Base-by-base conservation (phyloP, 2,329 filamentous ascomycete species). In the Colletotrichum euphorbiae region DNA sequence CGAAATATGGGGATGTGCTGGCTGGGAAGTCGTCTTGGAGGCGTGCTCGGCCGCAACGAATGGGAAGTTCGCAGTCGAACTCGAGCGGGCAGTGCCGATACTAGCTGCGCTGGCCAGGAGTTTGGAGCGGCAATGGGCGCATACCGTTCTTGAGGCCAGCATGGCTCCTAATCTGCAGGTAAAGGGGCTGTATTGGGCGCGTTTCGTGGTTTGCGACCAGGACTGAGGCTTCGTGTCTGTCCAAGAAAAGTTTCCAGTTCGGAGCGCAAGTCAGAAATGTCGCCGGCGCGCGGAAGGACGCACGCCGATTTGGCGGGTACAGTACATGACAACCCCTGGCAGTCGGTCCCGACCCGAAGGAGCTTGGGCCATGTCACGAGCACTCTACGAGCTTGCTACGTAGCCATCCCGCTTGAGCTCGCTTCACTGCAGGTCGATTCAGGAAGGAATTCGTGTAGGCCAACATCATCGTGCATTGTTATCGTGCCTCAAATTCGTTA, bases 91-190 rank as follows among this genome's bases (percentile, higher is more conserved):
- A 9, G 46, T 28, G n/a, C 46, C 36, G 46, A 54, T 19, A 12
- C 40, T 50, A 15, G 58, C 42, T 24, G 67, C 54, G 38, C 48
- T 43, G 31, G 62, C 54, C 38, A 70, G 46, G 9, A 71, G 60
- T 57, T 54, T 69, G 17, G 48, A 62, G 21, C 70, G 74, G 70
- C 79, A 81, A 72, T 74, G 77, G 69, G 74, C 75, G 72, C 79
- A 81, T 66, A 75, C 71, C 40, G 74, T 73, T 62, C 78, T 73
- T 62, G 79, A 75, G 61, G 76, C 71, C 70, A 76, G 75, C 79
- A 81, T 81, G 56, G 60, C 69, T 69, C 50, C 42, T 9, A 48
- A 28, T 28, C 6, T 28, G 28, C 28, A 8, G 55, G 19, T 7
- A 15, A 48, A 48, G 15, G 31, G 19, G 17, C 28, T 13, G 43